phyloP scores from a whole-genome alignment of 139 green algal species.

The Picochlorum sp. region DNA sequence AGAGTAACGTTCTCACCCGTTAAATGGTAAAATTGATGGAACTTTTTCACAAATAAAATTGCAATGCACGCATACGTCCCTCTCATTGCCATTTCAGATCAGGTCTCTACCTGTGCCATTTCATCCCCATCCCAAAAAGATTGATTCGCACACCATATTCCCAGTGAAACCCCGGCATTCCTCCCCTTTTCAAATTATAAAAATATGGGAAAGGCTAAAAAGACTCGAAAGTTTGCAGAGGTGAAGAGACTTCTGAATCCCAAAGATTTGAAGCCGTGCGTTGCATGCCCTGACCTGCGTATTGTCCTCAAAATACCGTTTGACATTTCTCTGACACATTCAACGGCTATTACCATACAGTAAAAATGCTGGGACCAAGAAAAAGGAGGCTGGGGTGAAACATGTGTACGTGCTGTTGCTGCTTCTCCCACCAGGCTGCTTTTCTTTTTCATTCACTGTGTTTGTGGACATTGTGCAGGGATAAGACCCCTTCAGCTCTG shows the following conservation, averaged over 20 bases:
- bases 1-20: too few relatives aligned
- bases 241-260: slow-evolving; percentile 89
- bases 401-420: slow-evolving; percentile 43
- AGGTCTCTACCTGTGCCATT: too few relatives aligned
- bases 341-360: too few relatives aligned
- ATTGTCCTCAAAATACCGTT: background rate
- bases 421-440: background rate
- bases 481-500: slow-evolving; percentile 77
- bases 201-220: slow-evolving; percentile 91
- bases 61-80: too few relatives aligned
- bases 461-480: slow-evolving; percentile 34
- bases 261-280: slow-evolving; percentile 70
- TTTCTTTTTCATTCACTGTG: background rate
- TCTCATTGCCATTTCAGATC: too few relatives aligned
- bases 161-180: too few relatives aligned
- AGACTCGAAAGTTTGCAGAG: slow-evolving; percentile 93
- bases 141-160: too few relatives aligned
- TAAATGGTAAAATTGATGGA: too few relatives aligned
- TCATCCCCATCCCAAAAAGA: too few relatives aligned
- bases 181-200: background rate
- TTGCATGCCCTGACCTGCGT: background rate
- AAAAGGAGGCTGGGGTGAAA: slow-evolving; percentile 48
- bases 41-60: too few relatives aligned
- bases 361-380: background rate
- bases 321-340: too few relatives aligned